Evolutionary conservation across 306 rosid species (phyloP).

Genomic region (Morella rubra): DNA sequence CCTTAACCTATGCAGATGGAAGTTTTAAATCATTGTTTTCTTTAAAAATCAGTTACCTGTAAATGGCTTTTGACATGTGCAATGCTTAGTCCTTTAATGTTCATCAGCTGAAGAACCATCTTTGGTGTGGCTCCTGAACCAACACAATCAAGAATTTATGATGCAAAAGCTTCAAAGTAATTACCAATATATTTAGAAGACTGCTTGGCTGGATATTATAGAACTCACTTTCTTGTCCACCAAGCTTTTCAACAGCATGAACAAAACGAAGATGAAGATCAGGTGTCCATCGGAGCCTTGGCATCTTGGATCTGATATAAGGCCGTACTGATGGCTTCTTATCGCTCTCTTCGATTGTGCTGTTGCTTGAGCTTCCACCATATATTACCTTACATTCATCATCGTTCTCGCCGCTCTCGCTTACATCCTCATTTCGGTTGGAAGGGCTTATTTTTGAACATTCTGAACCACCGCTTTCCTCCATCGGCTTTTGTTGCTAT

Average conservation of each 20-base stretch:
- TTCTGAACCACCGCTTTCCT: conserved; percentile 45
- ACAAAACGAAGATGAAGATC: conserved; percentile 90
- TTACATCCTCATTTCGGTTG: conserved; percentile 33
- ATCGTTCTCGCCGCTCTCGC: conserved; percentile 41
- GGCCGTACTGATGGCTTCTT: conserved; percentile 67
- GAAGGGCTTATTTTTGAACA: conserved; percentile 57
- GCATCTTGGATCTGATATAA: conserved; percentile 89
- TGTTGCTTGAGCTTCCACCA: conserved; percentile 86
- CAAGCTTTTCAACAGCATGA: conserved; percentile 89
- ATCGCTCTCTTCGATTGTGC: conserved; percentile 80
- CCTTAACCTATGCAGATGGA: neutral
- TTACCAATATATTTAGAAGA: neutral
- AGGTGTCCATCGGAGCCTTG: conserved; percentile 88
- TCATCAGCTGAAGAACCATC: conserved; percentile 96
- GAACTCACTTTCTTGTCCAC: conserved; percentile 89
- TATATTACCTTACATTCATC: conserved; percentile 28
- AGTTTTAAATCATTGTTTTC: neutral
- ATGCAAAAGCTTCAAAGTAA: neutral
- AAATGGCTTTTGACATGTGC: conserved; percentile 99
- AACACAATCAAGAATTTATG: conserved; percentile 7
- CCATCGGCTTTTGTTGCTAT: conserved; percentile 14
- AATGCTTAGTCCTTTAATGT: conserved; percentile 82
- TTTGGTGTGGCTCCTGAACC: conserved; percentile 92
- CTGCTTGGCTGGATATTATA: neutral
- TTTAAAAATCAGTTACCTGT: conserved; percentile 48